A percentile compares a stretch with the other conserved stretches of the same genome.
Conservation (phyloP, 129 eudicot species). For the Pittosporum tobira region DNA sequence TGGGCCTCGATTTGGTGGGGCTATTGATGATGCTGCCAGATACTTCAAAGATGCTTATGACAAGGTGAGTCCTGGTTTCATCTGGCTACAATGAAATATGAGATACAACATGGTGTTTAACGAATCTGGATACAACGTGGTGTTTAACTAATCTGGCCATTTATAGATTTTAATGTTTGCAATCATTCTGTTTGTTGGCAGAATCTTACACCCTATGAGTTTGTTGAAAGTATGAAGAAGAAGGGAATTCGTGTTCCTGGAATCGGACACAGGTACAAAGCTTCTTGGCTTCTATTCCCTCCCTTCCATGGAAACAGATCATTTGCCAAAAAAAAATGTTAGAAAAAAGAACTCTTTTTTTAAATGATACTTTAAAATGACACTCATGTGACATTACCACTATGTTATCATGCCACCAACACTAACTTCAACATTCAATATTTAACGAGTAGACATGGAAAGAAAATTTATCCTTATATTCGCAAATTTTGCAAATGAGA, state of each 20-base stretch:
- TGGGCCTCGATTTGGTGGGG: constrained; percentile 98
- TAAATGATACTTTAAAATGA: too few species aligned
- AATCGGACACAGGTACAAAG: constrained; percentile 80
- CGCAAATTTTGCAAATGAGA: too few species aligned
- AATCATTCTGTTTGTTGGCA: constrained; percentile 18
- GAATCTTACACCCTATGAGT: constrained; percentile 81
- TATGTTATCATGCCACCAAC: too few species aligned
- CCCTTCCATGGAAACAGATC: too few species aligned
- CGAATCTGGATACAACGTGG: background rate
- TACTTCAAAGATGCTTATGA: constrained; percentile 95
- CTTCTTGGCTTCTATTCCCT: constrained; percentile 3
- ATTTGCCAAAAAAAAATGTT: too few species aligned
- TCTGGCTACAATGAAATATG: background rate
- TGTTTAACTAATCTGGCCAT: background rate
- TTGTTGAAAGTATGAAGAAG: constrained; percentile 90
- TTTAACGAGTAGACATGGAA: too few species aligned
- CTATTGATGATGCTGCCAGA: constrained; percentile 92
- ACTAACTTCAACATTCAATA: too few species aligned
- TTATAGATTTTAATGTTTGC: constrained; percentile 4
- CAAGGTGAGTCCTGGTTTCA: constrained; percentile 36
- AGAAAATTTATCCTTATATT: too few species aligned
- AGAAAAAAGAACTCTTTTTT: too few species aligned
- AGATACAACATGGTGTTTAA: background rate
- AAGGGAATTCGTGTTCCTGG: constrained; percentile 97
- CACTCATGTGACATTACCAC: too few species aligned